phyloP scores from a whole-genome alignment of 2,329 filamentous ascomycete species.

The Venturia effusa region DNA sequence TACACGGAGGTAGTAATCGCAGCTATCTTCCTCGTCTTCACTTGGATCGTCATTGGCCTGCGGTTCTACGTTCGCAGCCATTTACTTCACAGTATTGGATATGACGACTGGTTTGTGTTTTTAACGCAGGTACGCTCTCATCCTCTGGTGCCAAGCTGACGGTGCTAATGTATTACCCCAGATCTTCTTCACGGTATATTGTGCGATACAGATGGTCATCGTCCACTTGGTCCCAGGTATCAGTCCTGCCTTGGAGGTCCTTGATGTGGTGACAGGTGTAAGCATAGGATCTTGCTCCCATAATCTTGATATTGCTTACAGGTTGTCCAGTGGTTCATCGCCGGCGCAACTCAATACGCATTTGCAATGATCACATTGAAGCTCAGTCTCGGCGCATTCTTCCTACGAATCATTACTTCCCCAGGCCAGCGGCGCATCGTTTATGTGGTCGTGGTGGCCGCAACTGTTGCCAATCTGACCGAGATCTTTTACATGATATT shows the following conservation, averaged over 20 bases:
- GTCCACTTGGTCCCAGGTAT: neutral
- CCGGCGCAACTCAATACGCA: neutral
- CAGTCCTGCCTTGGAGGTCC: slow-evolving; percentile 13
- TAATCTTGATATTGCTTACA: neutral
- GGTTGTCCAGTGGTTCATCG: slow-evolving; percentile 20
- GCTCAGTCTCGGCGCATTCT: slow-evolving; percentile 34
- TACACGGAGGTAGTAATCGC: neutral
- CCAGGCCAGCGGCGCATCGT: slow-evolving; percentile 25
- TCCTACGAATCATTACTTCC: slow-evolving; percentile 30
- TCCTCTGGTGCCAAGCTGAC: slow-evolving; percentile 17
- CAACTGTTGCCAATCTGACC: slow-evolving; percentile 23
- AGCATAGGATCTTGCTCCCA: neutral
- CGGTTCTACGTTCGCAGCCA: neutral
- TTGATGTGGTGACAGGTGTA: slow-evolving; percentile 19
- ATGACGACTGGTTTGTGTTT: slow-evolving; percentile 33
- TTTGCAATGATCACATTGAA: slow-evolving; percentile 30
- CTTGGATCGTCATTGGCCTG: neutral
- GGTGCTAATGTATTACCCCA: neutral
- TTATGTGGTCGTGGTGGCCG: slow-evolving; percentile 18
- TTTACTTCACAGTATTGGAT: slow-evolving; percentile 21
- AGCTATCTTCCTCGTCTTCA: neutral
- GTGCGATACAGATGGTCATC: slow-evolving; percentile 12
- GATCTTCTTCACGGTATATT: slow-evolving; percentile 16
- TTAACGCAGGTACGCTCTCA: slow-evolving; percentile 23
- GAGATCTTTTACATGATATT: slow-evolving; percentile 21